Conservation (phyloP, 108 stramenopile genomes). For the Discostella pseudostelligera region DNA sequence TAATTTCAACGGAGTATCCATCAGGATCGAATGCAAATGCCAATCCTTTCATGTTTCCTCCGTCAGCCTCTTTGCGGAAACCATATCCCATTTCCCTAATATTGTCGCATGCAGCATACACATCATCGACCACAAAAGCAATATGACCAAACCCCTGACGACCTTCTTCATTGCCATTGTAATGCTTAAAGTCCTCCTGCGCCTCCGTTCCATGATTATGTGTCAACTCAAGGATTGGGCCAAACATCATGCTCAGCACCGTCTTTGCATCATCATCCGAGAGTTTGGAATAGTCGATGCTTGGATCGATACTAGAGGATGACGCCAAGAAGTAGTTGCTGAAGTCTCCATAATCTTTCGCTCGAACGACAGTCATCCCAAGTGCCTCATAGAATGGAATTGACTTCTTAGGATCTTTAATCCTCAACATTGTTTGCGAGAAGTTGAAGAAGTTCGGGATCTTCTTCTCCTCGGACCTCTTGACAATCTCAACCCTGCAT, state of each 20-base stretch:
- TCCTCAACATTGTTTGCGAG: constrained; percentile 95
- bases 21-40: constrained; percentile 89
- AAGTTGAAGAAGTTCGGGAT: constrained; percentile 76
- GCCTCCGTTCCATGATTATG: constrained; percentile 94
- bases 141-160: constrained; percentile 97
- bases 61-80: constrained; percentile 82
- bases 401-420: constrained; percentile 88
- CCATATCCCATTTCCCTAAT: constrained; percentile 78
- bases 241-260: constrained; percentile 45
- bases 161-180: constrained; percentile 95
- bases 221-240: constrained; percentile 89
- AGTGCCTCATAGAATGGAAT: constrained; percentile 87
- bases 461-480: constrained; percentile 41
- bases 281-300: constrained; percentile 41
- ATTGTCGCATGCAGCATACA: constrained; percentile 86
- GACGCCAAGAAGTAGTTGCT: constrained; percentile 92
- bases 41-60: constrained; percentile 85
- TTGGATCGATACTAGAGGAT: constrained; percentile 52
- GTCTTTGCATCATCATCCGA: constrained; percentile 40
- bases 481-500: constrained; percentile 68
- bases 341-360: constrained; percentile 87
- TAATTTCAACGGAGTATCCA: constrained; percentile 83
- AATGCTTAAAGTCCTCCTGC: constrained; percentile 77
- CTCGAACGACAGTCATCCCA: constrained; percentile 80
- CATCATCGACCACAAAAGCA: constrained; percentile 95